Evolutionary conservation across 192 early-diverging fungal species (phyloP), one percentile per base, ranked within the genome.

Genomic region (Coemansia sp.): DNA sequence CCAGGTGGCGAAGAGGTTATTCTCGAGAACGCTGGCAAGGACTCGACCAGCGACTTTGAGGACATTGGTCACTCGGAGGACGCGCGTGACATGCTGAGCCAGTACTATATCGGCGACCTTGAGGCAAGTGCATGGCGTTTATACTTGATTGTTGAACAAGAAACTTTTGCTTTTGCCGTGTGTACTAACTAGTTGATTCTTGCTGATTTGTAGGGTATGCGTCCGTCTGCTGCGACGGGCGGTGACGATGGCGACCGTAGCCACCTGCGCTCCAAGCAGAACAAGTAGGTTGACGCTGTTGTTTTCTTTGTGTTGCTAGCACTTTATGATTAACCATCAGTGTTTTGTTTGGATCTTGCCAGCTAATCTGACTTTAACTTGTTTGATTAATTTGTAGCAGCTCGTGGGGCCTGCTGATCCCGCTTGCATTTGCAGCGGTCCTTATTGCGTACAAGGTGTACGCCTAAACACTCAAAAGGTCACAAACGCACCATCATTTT

Each of bases 1-100:
- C 96, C 96, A 22, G 96, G 96, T 74, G 96, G 96, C 73, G 96
- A 96, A 81, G 96, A 98, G 76, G 92, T 98, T 12, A 81, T 98
- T 63, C 69, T 95, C 47, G 96, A 96, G 79, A 86, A 90, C 66
- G 94, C 87, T 54, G 96, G 93, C 76, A 85, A 84, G 65, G 94
- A 98, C 75, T 91, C 93, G 29, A 92, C 91, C 41, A 94, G 90
- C 66, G 89, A 93, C 21, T 98, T 98, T 83, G 94, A 98, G 59
- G 94, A 96, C 75, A 93, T 98, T 72, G 96, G 96, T 22, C 94
- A 98, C 84, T 94, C 92, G 29, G 91, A 95, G 56, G 96, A 98
- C 68, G 96, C 96, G 23, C 89, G 87, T 58, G 91, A 92, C 15
- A 66, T 98, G 66, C 83, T 98, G 66, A 82, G 87, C 67, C 76